A percentile compares a stretch with the other conserved stretches of the same genome.
These are phyloP conservation scores for Carallia pectinifolia DNA, from an alignment of 345 rosid genomes.

Conservation along the genomic window DNA sequence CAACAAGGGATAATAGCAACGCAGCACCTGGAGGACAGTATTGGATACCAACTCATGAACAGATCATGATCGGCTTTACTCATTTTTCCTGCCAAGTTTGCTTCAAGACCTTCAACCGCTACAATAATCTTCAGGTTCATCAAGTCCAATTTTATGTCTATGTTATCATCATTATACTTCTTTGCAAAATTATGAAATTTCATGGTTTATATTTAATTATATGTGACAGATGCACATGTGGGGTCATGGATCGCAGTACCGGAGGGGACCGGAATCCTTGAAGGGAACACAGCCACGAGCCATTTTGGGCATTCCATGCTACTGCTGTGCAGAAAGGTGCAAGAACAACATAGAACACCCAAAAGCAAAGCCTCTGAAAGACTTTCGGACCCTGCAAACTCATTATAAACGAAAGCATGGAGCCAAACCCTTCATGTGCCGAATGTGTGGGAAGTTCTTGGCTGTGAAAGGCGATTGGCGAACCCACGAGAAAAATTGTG, in stretches of 20 bases:
- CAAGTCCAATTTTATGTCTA: not conserved
- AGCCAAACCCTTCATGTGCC: slow-evolving; percentile 59
- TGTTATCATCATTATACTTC: not conserved
- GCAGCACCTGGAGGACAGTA: slow-evolving; percentile 38
- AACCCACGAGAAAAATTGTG: slow-evolving; percentile 88
- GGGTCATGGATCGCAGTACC: slow-evolving; percentile 90
- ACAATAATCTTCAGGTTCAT: slow-evolving; percentile 89
- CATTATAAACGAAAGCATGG: slow-evolving; percentile 92
- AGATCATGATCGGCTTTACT: slow-evolving; percentile 72
- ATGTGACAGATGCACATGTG: slow-evolving; percentile 81
- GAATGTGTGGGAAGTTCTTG: slow-evolving; percentile 70
- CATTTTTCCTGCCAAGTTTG: slow-evolving; percentile 84
- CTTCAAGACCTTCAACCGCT: slow-evolving; percentile 88
- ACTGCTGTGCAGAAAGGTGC: slow-evolving; percentile 82
- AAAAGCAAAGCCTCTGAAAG: slow-evolving; percentile 70
- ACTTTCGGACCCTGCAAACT: slow-evolving; percentile 79
- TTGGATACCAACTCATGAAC: slow-evolving; percentile 85
- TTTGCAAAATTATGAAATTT: not conserved
- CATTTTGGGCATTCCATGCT: slow-evolving; percentile 72
- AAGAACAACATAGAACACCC: slow-evolving; percentile 80
- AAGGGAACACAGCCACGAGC: slow-evolving; percentile 74
- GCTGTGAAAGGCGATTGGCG: slow-evolving; percentile 95
- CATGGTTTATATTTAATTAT: not conserved
- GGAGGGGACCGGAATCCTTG: slow-evolving; percentile 70
- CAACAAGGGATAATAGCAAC: slow-evolving; percentile 23